A percentile compares a stretch with the other conserved stretches of the same genome.
Conservation (phyloP, 371 early-diverging fungal species). For the Capniomyces stellatus region DNA sequence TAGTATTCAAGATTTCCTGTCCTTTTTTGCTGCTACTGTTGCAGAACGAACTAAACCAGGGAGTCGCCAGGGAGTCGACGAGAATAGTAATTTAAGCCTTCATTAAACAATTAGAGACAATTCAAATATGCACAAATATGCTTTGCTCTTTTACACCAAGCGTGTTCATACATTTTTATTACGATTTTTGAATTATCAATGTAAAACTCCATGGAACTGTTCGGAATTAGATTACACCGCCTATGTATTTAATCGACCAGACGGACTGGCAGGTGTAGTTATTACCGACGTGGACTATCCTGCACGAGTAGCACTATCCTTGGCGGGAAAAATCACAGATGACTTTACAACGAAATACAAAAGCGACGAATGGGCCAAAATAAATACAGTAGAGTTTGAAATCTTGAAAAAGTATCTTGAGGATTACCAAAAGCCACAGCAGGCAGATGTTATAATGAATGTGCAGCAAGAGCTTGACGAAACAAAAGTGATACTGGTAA, state of each 20-base stretch:
- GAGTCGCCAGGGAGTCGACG: conserved; percentile 67
- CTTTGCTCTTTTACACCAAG: too few relatives aligned
- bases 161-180: too few relatives aligned
- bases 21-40: conserved; percentile 65
- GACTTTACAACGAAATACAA: conserved; percentile 48
- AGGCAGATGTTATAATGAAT: conserved; percentile 82
- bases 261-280: conserved; percentile 57
- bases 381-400: conserved; percentile 32
- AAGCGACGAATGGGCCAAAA: background rate
- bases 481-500: conserved; percentile 74
- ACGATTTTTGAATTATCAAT: too few relatives aligned
- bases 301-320: conserved; percentile 70
- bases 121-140: too few relatives aligned
- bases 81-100: conserved; percentile 17
- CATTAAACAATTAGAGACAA: too few relatives aligned
- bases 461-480: conserved; percentile 97
- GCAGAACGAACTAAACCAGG: conserved; percentile 73
- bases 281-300: conserved; percentile 87
- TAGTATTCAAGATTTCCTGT: conserved; percentile 80
- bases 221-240: conserved; percentile 55
- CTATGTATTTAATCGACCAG: conserved; percentile 55
- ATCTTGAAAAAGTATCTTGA: conserved; percentile 49
- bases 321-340: conserved; percentile 70
- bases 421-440: conserved; percentile 82
- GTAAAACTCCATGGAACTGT: too few relatives aligned